Evolutionary conservation across 164 flowering plant genomes (phyloP), one percentile per base, ranked within the genome.

Genomic region (Nymphaea thermarum): DNA sequence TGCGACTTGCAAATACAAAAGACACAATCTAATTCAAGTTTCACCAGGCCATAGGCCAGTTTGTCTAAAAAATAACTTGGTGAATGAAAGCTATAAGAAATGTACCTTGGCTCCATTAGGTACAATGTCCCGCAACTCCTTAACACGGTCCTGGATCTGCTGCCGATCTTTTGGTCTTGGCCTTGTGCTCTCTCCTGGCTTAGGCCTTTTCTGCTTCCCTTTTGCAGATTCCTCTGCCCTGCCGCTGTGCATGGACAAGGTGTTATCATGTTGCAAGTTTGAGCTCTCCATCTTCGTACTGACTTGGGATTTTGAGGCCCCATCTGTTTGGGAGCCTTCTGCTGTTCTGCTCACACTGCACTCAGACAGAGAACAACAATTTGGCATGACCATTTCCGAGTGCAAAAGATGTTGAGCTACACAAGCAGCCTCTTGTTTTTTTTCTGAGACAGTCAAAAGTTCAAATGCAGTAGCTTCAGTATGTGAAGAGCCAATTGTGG

Each of bases 81-180:
- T 5, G 25, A 60, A 62, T 45, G 41, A 59, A 43, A 55, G 25
- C 55, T n/a, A 64, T 55, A 60, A 60, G 61, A 45, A 5, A 45
- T 67, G 7, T 70, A 93, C 99, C 88, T 95, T 95, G 67, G 90
- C 91, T 15, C 94, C 96, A 80, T 88, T 89, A 15, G 99, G 99
- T 70, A 95, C 94, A 68, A 95, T 90, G 67, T 90, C 97, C 17
- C 99, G 81, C 73, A 95, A 74, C 77, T 95, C 99, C 72, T 88
- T 89, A 63, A 95, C 86, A 53, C 98, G 97, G 76, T 95, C 99
- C 82, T 95, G 99, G 66, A 95, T 90, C 97, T 87, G 86, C 75
- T 95, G 99, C 25, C 99, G 96, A 84, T 95, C 99, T 72, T 95
- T 95, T 44, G 99, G 99, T 79, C 99, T 82, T 43, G 99, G 99